Base-by-base conservation (phyloP, 148 eudicot genomes). In the Rhododendron simsii region DNA sequence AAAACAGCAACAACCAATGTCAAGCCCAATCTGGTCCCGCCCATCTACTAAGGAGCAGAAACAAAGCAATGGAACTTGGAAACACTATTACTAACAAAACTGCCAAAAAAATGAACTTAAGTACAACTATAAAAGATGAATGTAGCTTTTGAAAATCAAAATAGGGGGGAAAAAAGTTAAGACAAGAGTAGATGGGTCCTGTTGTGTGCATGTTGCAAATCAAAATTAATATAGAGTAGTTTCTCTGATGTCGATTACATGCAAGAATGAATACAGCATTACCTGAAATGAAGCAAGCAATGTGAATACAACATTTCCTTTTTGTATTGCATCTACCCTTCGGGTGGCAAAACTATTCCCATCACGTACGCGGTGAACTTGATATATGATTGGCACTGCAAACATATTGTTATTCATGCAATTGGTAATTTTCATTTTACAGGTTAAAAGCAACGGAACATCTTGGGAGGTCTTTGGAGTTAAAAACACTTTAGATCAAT, bases 221-320 rank as follows among this genome's bases (percentile, higher is more conserved):
- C 15, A 73, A 73, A 28, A 28, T 20, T 3, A 13, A 12, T n/a
- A 73, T 1, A 28, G 9, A 74, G 44, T 30, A 33, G 39, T 71
- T 71, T 71, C 59, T 23, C 23, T 37, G 44, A 84, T 13, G 86
- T 37, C 23, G 23, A 80, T 44, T 44, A 84, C 44, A 81, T 69
- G 84, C 86, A 84, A 6, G 30, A 23, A 80, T 37, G 51, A 55
- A 23, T 63, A 37, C 48, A 76, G 44, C 82, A 84, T 86, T 90
- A 95, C 99, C 92, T 98, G 99, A 92, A 95, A 98, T 81, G 99
- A 98, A 11, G 98, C 98, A 81, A 93, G 87, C 90, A 98, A 86
- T 33, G 94, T 94, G 91, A 98, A 98, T 23, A 98, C 95, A 75
- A 93, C 85, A 83, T 85, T 93, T 84, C 98, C 99, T 90, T 94